Percentiles rank a stretch among this genome's conserved stretches.
Evolutionary conservation across 805 yeast genomes (phyloP).

Genomic region (Wickerhamomyces ciferrii): DNA sequence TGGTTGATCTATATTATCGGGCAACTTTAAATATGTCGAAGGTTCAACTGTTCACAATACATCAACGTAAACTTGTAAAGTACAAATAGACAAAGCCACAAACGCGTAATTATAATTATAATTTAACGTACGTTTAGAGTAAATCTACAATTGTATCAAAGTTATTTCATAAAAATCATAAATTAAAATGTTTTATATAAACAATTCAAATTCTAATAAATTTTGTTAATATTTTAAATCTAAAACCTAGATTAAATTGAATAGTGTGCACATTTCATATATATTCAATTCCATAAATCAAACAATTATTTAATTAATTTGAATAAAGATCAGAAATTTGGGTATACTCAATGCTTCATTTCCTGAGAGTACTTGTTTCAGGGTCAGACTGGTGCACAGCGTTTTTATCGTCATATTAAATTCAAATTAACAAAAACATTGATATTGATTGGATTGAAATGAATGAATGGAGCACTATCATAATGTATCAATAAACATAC

Average conservation of each 20-base stretch:
- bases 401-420: conserved; percentile 22
- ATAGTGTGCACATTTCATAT: neutral
- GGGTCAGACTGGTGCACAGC: conserved; percentile 28
- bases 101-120: too few species aligned
- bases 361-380: conserved; percentile 20
- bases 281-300: neutral
- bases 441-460: neutral
- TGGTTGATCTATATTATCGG: too few species aligned
- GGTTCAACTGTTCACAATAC: too few species aligned
- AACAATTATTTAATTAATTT: neutral
- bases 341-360: conserved; percentile 27
- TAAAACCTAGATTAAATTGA: neutral
- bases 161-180: too few species aligned
- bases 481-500: too few species aligned
- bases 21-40: too few species aligned
- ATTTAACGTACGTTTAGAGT: too few species aligned
- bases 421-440: neutral
- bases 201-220: neutral
- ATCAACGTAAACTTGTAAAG: too few species aligned
- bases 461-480: too few species aligned
- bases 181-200: too few species aligned
- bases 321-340: conserved; percentile 24
- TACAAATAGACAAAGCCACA: too few species aligned
- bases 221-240: neutral
- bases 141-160: too few species aligned